Conservation (phyloP, 2,329 filamentous ascomycete species). For the Neofusicoccum cordaticola region DNA sequence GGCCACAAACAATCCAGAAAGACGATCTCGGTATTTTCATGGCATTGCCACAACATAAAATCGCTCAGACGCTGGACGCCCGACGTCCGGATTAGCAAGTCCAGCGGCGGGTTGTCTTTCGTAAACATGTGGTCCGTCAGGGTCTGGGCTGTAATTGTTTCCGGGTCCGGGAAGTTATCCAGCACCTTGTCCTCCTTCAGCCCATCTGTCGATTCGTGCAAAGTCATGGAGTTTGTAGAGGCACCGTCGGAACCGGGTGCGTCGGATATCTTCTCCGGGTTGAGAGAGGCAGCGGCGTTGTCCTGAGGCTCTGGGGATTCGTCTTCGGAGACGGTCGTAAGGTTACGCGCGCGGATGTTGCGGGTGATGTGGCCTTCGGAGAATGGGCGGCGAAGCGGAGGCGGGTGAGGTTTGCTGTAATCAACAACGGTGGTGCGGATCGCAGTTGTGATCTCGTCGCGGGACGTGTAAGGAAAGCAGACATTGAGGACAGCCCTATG, state of each 20-base stretch:
- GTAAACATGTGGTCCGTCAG: slow-evolving; percentile 88
- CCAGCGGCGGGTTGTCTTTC: slow-evolving; percentile 77
- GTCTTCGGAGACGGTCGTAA: slow-evolving; percentile 40
- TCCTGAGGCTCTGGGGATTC: background rate
- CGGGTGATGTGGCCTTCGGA: slow-evolving; percentile 84
- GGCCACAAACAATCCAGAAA: slow-evolving; percentile 94
- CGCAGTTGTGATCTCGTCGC: slow-evolving; percentile 90
- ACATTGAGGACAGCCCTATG: slow-evolving; percentile 73
- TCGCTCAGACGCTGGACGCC: slow-evolving; percentile 91
- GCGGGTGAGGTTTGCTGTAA: slow-evolving; percentile 70
- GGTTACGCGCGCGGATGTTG: slow-evolving; percentile 63
- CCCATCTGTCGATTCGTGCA: slow-evolving; percentile 13
- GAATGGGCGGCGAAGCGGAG: slow-evolving; percentile 64
- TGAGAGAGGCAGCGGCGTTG: background rate
- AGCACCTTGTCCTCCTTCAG: slow-evolving; percentile 10
- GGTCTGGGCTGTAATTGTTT: slow-evolving; percentile 80
- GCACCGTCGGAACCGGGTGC: slow-evolving; percentile 28
- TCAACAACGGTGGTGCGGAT: slow-evolving; percentile 85
- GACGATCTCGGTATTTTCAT: slow-evolving; percentile 86
- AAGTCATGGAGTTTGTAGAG: slow-evolving; percentile 10
- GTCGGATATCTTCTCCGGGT: slow-evolving; percentile 2
- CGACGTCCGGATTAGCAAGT: slow-evolving; percentile 87
- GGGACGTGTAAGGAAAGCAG: slow-evolving; percentile 95
- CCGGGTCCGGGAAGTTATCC: slow-evolving; percentile 67
- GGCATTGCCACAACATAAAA: slow-evolving; percentile 98